Percentiles rank a stretch among this genome's conserved stretches.
These are phyloP conservation scores for Rauvolfia tetraphylla DNA, from an alignment of 257 asterid genomes.

Conservation along the genomic window DNA sequence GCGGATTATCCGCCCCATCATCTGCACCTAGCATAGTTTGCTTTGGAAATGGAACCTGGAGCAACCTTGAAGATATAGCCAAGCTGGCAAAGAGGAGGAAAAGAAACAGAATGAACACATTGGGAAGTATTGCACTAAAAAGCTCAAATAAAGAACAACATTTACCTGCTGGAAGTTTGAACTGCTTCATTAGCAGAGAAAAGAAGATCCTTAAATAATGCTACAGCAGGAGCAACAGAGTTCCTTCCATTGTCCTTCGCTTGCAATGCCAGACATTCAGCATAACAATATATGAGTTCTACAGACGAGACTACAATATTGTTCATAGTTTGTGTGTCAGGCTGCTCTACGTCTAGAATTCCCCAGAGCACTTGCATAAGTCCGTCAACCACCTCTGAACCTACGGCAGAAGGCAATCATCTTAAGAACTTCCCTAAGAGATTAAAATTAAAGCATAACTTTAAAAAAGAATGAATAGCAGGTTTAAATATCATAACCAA, in stretches of 20 bases:
- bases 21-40: constrained; percentile 91
- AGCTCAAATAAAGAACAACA: constrained; percentile 10
- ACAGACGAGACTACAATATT: constrained; percentile 85
- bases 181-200: constrained; percentile 88
- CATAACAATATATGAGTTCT: constrained; percentile 88
- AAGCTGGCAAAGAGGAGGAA: constrained; percentile 52
- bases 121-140: constrained; percentile 9
- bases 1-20: constrained; percentile 58
- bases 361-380: constrained; percentile 99
- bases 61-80: constrained; percentile 98
- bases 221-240: constrained; percentile 84
- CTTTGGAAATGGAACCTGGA: constrained; percentile 99
- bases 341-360: constrained; percentile 93
- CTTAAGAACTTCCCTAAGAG: not conserved
- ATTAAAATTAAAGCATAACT: not conserved
- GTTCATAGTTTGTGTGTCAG: constrained; percentile 89
- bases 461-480: not conserved
- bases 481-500: not conserved
- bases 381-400: constrained; percentile 89
- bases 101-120: constrained; percentile 29
- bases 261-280: constrained; percentile 86
- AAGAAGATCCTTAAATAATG: constrained; percentile 70
- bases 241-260: constrained; percentile 57
- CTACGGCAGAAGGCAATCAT: constrained; percentile 37
- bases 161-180: constrained; percentile 98